A percentile compares a stretch with the other conserved stretches of the same genome.
These are phyloP conservation scores for Pichia manshurica DNA, from an alignment of 805 yeast species.

Conservation along the genomic window DNA sequence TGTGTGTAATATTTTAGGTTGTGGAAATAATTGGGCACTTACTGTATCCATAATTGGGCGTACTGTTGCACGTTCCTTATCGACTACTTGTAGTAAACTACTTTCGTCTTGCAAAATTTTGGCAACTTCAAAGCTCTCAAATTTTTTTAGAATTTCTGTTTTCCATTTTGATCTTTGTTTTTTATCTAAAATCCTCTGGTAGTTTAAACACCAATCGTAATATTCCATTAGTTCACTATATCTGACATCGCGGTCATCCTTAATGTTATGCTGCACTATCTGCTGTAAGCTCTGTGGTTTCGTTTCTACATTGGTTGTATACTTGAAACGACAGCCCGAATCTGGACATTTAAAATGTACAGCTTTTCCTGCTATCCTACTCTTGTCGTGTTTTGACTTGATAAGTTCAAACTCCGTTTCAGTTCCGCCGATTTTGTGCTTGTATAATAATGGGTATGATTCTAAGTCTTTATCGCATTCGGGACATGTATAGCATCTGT, in stretches of 20 bases:
- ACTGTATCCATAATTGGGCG: not conserved
- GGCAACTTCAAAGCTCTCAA: conserved; percentile 23
- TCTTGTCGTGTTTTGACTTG: not conserved
- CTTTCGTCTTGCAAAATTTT: conserved; percentile 14
- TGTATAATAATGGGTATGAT: conserved; percentile 10
- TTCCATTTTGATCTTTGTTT: conserved; percentile 9
- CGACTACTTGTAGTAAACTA: not conserved
- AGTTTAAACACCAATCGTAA: conserved; percentile 19
- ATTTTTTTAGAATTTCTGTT: conserved; percentile 13
- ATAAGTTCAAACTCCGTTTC: conserved; percentile 4
- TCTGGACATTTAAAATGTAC: conserved; percentile 36
- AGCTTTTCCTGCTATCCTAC: conserved; percentile 25
- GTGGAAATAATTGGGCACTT: conserved; percentile 12
- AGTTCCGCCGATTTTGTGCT: conserved; percentile 13
- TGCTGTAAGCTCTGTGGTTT: conserved; percentile 37
- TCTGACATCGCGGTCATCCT: conserved; percentile 7
- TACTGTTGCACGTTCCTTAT: not conserved
- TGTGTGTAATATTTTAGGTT: conserved; percentile 22
- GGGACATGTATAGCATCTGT: conserved; percentile 34
- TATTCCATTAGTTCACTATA: conserved; percentile 14
- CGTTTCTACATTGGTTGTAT: conserved; percentile 33
- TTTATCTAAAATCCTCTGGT: conserved; percentile 12
- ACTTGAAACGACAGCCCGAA: conserved; percentile 34
- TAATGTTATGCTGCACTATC: conserved; percentile 22
- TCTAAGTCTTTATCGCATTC: conserved; percentile 20